Evolutionary conservation across 192 early-diverging fungal genomes (phyloP).

Genomic region (Coemansia sp.): DNA sequence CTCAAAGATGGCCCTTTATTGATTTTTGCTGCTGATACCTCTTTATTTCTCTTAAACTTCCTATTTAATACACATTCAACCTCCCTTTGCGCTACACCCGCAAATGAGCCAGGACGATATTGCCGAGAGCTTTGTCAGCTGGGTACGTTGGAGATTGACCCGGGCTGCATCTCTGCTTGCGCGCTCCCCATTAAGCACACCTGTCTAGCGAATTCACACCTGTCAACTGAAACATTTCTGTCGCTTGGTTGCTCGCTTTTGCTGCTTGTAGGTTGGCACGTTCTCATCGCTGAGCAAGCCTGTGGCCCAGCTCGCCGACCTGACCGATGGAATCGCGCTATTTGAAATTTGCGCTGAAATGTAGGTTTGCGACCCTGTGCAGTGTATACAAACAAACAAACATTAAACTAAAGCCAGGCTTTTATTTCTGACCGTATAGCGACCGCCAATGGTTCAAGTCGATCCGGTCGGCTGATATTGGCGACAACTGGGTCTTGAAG

Average conservation of each 20-base stretch:
- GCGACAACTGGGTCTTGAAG: constrained; percentile 94
- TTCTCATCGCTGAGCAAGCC: constrained; percentile 44
- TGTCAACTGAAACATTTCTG: too few species aligned
- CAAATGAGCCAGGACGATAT: constrained; percentile 49
- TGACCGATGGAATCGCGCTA: constrained; percentile 75
- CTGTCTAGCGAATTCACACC: too few species aligned
- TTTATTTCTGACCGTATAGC: constrained; percentile 48
- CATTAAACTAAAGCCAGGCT: not conserved
- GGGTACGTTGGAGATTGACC: constrained; percentile 29
- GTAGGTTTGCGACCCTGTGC: constrained; percentile 54
- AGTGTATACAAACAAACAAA: not conserved
- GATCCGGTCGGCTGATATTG: constrained; percentile 65
- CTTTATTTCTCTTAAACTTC: not conserved
- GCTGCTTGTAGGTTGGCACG: constrained; percentile 38
- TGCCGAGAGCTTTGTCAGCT: constrained; percentile 51
- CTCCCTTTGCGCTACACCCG: not conserved
- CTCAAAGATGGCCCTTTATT: not conserved
- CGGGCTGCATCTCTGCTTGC: not conserved
- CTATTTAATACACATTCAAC: not conserved
- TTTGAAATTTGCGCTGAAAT: constrained; percentile 82
- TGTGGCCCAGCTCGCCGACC: constrained; percentile 57
- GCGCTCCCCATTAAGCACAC: not conserved
- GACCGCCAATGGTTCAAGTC: constrained; percentile 91
- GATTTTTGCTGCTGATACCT: not conserved
- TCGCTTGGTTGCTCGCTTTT: not conserved